Evolutionary conservation across 345 rosid genomes (phyloP), one percentile per base, ranked within the genome.

Genomic region (Pugionium dolabratum): DNA sequence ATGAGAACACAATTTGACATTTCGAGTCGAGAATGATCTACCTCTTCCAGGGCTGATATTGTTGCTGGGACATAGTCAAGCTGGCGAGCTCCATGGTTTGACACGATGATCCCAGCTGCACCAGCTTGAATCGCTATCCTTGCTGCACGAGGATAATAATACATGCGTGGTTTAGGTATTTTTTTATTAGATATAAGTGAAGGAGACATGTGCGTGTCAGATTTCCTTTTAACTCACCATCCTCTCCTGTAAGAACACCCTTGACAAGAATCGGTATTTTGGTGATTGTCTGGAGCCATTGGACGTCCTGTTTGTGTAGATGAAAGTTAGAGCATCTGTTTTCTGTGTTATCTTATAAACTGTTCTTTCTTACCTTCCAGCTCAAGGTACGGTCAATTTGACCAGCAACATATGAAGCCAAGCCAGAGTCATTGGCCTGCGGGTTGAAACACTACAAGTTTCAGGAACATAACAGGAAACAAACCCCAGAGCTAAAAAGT

Each of bases 41-140:
- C 97, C 90, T 90, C 97, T 80, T 87, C 97, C 71, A 90, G 79
- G 26, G 88, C 97, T 73, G 73, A 67, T 82, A 90, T 90, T 39
- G 97, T 85, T 30, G 83, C 69, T 41, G 83, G 83, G 29, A 83
- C 86, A 54, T 84, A 86, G 78, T 89, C 96, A n/a, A 89, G 89
- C 58, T 89, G 96, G 33, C 93, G 93, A 59, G 89, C 96, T 56
- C 96, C 93, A 41, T 89, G 96, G 73, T 89, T 89, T 37, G 96
- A 89, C 29, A 89, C 96, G 11, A 86, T 86, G 54, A 89, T 89
- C 30, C 96, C 96, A 2, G 96, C 89, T 72, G 86, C 96, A 46
- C 93, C 93, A 55, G 75, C 79, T 54, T 86, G 82, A 31, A 84
- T 1, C 4, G 90, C 78, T 46, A 89, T 48, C 78, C 83, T 84